These are phyloP conservation scores for Salisapilia sapeloensis DNA, from an alignment of 352 stramenopile genomes.

Conservation along the genomic window DNA sequence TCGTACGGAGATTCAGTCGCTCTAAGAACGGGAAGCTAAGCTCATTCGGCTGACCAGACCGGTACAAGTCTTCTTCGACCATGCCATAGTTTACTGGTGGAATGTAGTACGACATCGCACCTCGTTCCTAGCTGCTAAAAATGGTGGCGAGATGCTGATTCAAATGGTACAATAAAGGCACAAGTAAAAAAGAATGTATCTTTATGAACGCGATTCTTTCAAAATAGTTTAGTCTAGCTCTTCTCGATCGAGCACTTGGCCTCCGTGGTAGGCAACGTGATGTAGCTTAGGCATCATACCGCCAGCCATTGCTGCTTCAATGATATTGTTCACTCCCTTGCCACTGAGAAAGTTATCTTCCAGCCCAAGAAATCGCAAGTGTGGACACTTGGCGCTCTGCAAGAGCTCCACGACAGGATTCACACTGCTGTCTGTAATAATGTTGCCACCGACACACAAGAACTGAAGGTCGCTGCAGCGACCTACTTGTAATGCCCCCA, in stretches of 20 bases:
- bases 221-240: too few species aligned
- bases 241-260: too few species aligned
- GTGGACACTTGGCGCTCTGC: conserved; percentile 34
- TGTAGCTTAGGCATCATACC: conserved; percentile 77
- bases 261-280: too few species aligned
- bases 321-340: conserved; percentile 54
- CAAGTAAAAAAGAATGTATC: too few species aligned
- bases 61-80: conserved; percentile 85
- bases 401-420: conserved; percentile 41
- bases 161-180: too few species aligned
- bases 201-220: too few species aligned
- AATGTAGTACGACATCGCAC: conserved; percentile 85
- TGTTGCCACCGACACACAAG: conserved; percentile 74
- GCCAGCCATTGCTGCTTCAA: conserved; percentile 44
- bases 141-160: too few species aligned
- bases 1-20: conserved; percentile 77
- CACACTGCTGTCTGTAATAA: conserved; percentile 74
- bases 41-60: conserved; percentile 81
- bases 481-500: conserved; percentile 28
- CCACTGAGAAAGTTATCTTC: conserved; percentile 75
- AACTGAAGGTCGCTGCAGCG: conserved; percentile 51
- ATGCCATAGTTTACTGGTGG: conserved; percentile 87
- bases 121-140: too few species aligned
- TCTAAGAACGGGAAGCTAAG: conserved; percentile 89
- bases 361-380: conserved; percentile 63